These are phyloP conservation scores for Chalaropsis thielavioides DNA, from an alignment of 2,329 filamentous ascomycete genomes.

Conservation along the genomic window DNA sequence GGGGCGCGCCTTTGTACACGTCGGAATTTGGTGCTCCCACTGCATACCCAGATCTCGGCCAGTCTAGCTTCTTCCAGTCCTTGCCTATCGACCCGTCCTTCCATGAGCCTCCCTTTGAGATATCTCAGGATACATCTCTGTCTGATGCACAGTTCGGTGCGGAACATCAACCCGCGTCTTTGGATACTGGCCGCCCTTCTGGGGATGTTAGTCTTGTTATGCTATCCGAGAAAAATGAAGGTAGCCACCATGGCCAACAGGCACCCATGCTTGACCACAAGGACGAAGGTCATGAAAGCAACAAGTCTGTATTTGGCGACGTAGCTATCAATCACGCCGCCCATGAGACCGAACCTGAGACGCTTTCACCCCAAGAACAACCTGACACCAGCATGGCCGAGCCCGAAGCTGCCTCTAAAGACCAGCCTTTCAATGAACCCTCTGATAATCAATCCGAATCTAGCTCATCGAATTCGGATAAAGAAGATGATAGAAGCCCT, in stretches of 20 bases:
- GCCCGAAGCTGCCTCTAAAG: not conserved
- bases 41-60: not conserved
- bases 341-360: not conserved
- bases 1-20: slow-evolving; percentile 2
- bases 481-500: slow-evolving; percentile 24
- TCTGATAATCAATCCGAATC: not conserved
- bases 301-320: too few species aligned
- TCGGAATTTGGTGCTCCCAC: not conserved
- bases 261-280: not conserved
- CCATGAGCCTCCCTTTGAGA: not conserved
- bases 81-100: not conserved
- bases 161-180: not conserved
- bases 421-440: not conserved
- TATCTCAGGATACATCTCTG: not conserved
- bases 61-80: not conserved
- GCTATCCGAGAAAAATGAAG: not conserved
- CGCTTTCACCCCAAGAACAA: not conserved
- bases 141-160: not conserved
- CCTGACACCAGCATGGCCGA: not conserved
- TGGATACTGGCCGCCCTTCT: not conserved
- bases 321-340: not conserved
- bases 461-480: not conserved
- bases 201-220: not conserved
- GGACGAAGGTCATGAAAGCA: not conserved
- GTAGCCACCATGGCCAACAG: not conserved